Evolutionary conservation across 2,329 filamentous ascomycete species (phyloP), one percentile per base, ranked within the genome.

Genomic region (Pezicula carpinea): DNA sequence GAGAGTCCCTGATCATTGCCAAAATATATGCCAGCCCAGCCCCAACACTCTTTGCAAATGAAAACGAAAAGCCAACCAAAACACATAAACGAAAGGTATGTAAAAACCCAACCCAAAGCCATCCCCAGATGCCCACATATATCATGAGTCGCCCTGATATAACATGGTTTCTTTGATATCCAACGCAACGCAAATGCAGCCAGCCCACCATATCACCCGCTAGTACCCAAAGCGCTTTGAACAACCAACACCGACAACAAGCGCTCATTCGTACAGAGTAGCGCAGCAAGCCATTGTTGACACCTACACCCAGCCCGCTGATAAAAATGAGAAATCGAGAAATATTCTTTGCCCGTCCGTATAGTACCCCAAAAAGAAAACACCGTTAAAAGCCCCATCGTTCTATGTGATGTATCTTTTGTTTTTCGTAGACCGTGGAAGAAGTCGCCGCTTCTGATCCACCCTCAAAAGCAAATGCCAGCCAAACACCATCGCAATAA

Each of bases 391-490:
- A 61, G 56, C 52, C 53, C 59, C 62, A 60, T 62, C 59, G 55
- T 58, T 63, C 58, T 65, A 62, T 63, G 55, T 52, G 54, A 53
- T 59, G 51, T 58, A 52, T 61, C 50, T 60, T 52, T 59, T 45
- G 17, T 60, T 59, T 58, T 53, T 56, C 53, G 48, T 57, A 55
- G 53, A 57, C 54, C 57, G 49, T 46, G 48, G 13, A 29, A 58
- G 59, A 64, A 62, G 62, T 58, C 59, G 54, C 62, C 61, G 61
- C 59, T 64, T 62, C 62, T 49, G 39, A 54, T 53, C 57, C 53
- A 49, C 53, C 54, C 48, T n/a, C 4, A 23, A 56, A 58, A 62
- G 57, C 46, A 52, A 63, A 61, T 58, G 60, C 59, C 49, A 54
- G 48, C 56, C 59, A 46, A 62, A 64, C 61, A 61, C 60, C 60